Percentiles rank a stretch among this genome's conserved stretches.
These are phyloP conservation scores for Pichia pseudocactophila DNA, from an alignment of 805 yeast species.

Conservation along the genomic window DNA sequence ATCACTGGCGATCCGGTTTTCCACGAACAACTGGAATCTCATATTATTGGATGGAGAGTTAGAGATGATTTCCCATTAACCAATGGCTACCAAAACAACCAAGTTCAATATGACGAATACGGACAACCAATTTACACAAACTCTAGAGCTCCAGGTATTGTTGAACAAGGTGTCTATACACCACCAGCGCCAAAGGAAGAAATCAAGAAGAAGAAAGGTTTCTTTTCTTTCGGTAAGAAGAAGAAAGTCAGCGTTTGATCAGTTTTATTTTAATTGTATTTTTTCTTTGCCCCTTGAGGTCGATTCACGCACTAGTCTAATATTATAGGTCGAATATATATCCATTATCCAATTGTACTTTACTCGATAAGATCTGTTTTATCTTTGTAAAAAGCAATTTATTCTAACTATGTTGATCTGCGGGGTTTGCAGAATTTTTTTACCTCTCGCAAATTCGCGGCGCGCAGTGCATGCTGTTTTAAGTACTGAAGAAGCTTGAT, in stretches of 20 bases:
- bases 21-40: conserved; percentile 74
- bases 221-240: conserved; percentile 57
- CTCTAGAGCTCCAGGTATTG: conserved; percentile 8
- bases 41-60: conserved; percentile 75
- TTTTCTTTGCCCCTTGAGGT: neutral
- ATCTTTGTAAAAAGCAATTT: too few relatives aligned
- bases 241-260: conserved; percentile 1
- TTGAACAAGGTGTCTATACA: conserved; percentile 32
- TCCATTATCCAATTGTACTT: too few relatives aligned
- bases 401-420: too few relatives aligned
- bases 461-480: neutral
- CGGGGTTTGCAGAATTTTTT: too few relatives aligned
- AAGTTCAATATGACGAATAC: conserved; percentile 29
- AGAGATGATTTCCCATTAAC: conserved; percentile 65
- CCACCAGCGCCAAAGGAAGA: conserved; percentile 41
- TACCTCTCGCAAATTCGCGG: too few relatives aligned
- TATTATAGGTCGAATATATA: too few relatives aligned
- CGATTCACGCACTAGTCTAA: too few relatives aligned
- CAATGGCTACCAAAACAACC: conserved; percentile 29
- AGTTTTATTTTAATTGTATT: neutral
- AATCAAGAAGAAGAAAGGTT: conserved; percentile 65
- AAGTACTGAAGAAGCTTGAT: too few relatives aligned
- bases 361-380: too few relatives aligned
- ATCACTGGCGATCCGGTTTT: conserved; percentile 81
- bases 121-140: conserved; percentile 32